Evolutionary conservation across 78 protist genomes (phyloP).

Genomic region (Emiliania huxleyi): DNA sequence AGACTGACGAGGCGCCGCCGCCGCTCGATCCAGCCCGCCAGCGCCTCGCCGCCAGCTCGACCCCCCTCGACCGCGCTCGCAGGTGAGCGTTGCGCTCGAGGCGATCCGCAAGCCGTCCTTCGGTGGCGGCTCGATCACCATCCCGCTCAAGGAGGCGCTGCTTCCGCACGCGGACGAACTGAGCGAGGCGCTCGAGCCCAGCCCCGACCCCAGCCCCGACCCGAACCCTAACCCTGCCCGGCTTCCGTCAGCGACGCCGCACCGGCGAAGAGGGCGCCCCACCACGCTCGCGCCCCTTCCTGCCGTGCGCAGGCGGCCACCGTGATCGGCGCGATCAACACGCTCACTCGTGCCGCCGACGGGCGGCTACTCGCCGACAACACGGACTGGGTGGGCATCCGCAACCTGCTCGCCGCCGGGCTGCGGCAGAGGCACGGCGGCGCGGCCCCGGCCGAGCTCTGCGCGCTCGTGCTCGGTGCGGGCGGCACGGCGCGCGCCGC

Average conservation of each 20-base stretch:
- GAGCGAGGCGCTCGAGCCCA: no score
- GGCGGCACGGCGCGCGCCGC: conserved; percentile 85
- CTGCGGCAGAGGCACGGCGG: background rate
- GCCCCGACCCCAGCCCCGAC: no score
- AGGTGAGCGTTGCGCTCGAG: background rate
- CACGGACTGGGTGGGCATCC: conserved; percentile 73
- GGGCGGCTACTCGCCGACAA: conserved; percentile 49
- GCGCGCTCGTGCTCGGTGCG: conserved; percentile 68
- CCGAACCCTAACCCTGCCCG: no score
- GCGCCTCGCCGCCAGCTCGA: background rate
- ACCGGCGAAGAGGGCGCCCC: no score
- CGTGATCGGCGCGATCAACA: conserved; percentile 61
- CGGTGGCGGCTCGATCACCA: conserved; percentile 67
- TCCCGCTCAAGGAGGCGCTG: conserved; percentile 57
- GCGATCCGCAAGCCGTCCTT: background rate
- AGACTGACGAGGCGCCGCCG: background rate
- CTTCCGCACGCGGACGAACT: background rate
- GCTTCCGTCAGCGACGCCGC: background rate
- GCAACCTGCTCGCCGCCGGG: background rate
- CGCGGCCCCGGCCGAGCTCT: background rate
- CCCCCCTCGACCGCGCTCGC: no score
- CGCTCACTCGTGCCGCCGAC: conserved; percentile 22
- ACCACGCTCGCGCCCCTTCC: no score
- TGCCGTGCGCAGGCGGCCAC: background rate
- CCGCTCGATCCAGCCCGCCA: no score